Conservation (phyloP, 805 yeast genomes). For the Sugiyamaella marilandica region DNA sequence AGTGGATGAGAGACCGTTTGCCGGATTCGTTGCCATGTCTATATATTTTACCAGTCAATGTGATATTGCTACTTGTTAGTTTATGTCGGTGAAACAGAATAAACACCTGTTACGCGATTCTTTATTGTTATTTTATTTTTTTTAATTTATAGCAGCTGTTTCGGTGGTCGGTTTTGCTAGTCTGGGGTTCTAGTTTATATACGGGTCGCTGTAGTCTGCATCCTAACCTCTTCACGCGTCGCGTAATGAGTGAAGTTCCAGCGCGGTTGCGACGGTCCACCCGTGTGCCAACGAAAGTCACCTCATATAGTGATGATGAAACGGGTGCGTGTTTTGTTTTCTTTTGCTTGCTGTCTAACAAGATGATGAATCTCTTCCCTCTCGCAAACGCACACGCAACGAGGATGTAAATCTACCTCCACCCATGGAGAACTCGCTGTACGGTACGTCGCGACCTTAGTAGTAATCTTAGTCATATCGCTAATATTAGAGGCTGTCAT, state of each 20-base stretch:
- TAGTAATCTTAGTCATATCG: neutral
- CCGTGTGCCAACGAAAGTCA: neutral
- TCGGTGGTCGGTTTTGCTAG: no score
- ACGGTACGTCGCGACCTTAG: slow-evolving; percentile 4
- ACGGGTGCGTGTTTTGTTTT: neutral
- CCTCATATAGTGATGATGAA: neutral
- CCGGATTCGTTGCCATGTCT: no score
- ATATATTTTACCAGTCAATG: no score
- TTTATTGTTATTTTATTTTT: no score
- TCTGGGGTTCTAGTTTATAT: no score
- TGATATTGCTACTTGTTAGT: no score
- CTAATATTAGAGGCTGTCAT: slow-evolving; percentile 41
- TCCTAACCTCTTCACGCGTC: neutral
- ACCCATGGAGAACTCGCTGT: slow-evolving; percentile 14
- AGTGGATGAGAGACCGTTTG: no score
- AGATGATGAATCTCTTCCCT: neutral
- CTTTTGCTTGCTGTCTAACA: neutral
- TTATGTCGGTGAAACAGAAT: no score
- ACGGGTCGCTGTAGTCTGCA: no score
- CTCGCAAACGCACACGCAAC: neutral
- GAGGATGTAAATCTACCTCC: neutral
- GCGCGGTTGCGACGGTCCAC: neutral
- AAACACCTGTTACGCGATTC: no score
- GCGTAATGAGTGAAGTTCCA: neutral
- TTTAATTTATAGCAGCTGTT: no score